These are phyloP conservation scores for Crucibulum laeve DNA, from an alignment of 768 basidiomycete species.

Conservation along the genomic window DNA sequence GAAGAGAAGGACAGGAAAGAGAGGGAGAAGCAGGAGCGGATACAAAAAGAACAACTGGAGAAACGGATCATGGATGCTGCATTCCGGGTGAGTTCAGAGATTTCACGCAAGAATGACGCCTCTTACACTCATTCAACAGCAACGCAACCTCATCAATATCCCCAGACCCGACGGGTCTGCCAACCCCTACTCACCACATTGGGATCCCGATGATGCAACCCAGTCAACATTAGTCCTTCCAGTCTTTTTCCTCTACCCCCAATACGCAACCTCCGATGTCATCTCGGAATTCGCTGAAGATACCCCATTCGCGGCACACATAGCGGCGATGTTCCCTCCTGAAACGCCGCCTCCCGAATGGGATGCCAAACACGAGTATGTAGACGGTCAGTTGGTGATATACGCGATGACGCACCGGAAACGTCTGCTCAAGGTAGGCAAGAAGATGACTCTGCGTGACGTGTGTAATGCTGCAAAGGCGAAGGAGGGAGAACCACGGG, in stretches of 20 bases:
- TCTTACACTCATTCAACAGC: constrained; percentile 34
- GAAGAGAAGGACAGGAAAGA: constrained; percentile 48
- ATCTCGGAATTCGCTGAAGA: constrained; percentile 84
- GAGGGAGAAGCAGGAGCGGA: constrained; percentile 42
- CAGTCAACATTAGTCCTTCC: constrained; percentile 70
- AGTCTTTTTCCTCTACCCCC: constrained; percentile 91
- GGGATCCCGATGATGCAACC: constrained; percentile 62
- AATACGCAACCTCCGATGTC: constrained; percentile 84
- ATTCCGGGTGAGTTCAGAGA: constrained; percentile 47
- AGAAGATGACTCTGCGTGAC: constrained; percentile 81
- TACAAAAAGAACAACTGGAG: constrained; percentile 46
- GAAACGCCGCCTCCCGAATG: constrained; percentile 61
- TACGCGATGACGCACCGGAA: constrained; percentile 79
- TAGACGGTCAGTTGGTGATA: constrained; percentile 57
- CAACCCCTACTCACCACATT: constrained; percentile 60
- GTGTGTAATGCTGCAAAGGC: constrained; percentile 62
- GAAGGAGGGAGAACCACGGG: constrained; percentile 53
- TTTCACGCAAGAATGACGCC: constrained; percentile 3
- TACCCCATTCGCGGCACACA: constrained; percentile 74
- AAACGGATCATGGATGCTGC: constrained; percentile 52
- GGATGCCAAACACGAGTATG: constrained; percentile 73
- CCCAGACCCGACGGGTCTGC: constrained; percentile 47
- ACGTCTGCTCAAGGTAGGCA: constrained; percentile 85
- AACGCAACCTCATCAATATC: constrained; percentile 64
- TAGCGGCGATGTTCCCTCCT: constrained; percentile 82